Base-by-base conservation (phyloP, 768 basidiomycete species). In the Psilocybe azurescens region DNA sequence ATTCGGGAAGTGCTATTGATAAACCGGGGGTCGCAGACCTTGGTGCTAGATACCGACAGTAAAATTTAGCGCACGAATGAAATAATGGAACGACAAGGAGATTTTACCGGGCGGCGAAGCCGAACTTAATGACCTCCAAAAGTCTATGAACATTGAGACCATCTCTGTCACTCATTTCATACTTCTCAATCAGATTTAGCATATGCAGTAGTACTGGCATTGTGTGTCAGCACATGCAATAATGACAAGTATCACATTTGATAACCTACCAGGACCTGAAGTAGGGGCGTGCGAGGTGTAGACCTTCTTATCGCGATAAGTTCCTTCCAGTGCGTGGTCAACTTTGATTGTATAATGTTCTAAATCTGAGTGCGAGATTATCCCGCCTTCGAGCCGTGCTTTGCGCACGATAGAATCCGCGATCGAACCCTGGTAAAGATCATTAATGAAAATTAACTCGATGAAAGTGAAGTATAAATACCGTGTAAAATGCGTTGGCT, bases 121-220 rank as follows among this genome's bases (percentile, higher is more conserved):
- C 84, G 68, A 81, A 97, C 71, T 98, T 97, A 72, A 94, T 80
- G 0, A 86, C 84, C 74, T 99, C 97, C 13, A 98, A 79, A 4
- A 93, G 72, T 50, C 95, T 82, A 73, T 99, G 97, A 2, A 85
- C 79, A 65, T 87, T 91, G 14, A 94, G 72, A 0, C 81, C 79
- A n/a, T 81, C 88, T 64, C 80, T 74, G 49, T 86, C 86, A 28
- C 78, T 76, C 16, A 81, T 65, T 36, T 84, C 74, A 69, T 85
- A 98, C n/a, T 83, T 81, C 70, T 97, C 95, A 50, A 97, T 77
- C 18, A 95, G 73, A 71, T 98, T 97, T n/a, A 99, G 78, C 83
- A 98, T 91, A 71, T 94, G 91, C 44, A 97, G 77, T 46, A 99
- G 77, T n/a, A 92, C 93, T 81, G 52, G 50, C 3, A 48, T 11